phyloP scores from a whole-genome alignment of 1,284 basidiomycete genomes.

The Phellopilus nigrolimitatus region DNA sequence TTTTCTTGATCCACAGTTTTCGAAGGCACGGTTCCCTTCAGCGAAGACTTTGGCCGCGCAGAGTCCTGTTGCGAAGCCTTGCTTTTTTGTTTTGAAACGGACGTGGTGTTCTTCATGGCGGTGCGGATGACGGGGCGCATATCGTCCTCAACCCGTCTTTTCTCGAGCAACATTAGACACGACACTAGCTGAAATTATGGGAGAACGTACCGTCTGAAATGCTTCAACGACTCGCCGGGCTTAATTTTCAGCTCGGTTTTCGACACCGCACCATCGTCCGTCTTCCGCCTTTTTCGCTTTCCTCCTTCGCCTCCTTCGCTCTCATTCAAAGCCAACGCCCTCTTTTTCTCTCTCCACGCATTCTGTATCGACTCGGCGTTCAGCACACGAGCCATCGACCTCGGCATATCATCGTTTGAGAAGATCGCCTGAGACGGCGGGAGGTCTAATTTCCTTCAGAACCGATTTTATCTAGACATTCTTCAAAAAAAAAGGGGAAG shows the following conservation, averaged over 20 bases:
- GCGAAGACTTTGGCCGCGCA: not conserved
- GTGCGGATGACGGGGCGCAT: conserved; percentile 59
- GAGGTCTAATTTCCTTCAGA: conserved; percentile 30
- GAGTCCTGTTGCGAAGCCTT: conserved; percentile 22
- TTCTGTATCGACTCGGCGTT: conserved; percentile 55
- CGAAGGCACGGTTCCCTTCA: too few species aligned
- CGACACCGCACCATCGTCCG: conserved; percentile 23
- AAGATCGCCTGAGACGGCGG: conserved; percentile 36
- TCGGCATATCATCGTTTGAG: conserved; percentile 50
- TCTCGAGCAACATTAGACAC: not conserved
- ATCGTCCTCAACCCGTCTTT: conserved; percentile 64
- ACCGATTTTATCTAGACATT: not conserved
- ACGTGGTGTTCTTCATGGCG: conserved; percentile 54
- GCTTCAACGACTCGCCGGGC: conserved; percentile 63
- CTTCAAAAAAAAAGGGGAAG: not conserved
- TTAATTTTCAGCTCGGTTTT: conserved; percentile 42
- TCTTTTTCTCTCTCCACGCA: conserved; percentile 49
- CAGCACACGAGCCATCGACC: conserved; percentile 56
- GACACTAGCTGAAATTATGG: conserved; percentile 10
- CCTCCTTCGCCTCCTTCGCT: conserved; percentile 20
- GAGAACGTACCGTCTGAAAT: conserved; percentile 62
- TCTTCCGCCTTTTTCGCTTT: conserved; percentile 36
- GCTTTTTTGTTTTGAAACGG: conserved; percentile 32
- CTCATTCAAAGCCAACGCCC: conserved; percentile 33
- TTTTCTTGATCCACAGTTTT: not conserved